Conservation (phyloP, 2,329 filamentous ascomycete species). For the Ophiocordyceps unilateralis region DNA sequence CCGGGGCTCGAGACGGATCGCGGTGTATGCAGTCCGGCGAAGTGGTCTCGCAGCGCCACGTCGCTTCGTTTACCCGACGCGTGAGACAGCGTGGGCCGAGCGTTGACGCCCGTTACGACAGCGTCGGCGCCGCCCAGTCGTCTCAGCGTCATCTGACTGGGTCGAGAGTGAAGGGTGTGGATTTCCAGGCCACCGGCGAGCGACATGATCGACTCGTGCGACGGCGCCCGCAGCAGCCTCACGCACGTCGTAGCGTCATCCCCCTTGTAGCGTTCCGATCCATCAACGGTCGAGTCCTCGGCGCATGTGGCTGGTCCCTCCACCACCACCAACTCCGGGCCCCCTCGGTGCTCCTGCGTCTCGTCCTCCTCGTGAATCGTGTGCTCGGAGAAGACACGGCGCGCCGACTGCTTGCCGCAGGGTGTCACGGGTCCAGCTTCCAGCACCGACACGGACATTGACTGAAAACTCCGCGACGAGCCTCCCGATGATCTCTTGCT, state of each 20-base stretch:
- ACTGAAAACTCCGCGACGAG: constrained; percentile 32
- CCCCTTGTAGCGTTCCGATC: constrained; percentile 14
- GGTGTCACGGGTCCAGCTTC: constrained; percentile 14
- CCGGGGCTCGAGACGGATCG: constrained; percentile 15
- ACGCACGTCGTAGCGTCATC: constrained; percentile 19
- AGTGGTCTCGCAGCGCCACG: constrained; percentile 39
- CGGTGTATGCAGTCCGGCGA: constrained; percentile 19
- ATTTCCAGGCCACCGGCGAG: constrained; percentile 80
- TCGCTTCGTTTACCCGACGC: constrained; percentile 31
- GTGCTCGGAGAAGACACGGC: constrained; percentile 10
- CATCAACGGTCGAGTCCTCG: constrained; percentile 17
- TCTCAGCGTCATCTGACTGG: constrained; percentile 52
- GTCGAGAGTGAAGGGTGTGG: constrained; percentile 59
- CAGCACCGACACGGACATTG: constrained; percentile 13
- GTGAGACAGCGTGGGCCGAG: constrained; percentile 37
- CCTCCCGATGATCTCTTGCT: constrained; percentile 38
- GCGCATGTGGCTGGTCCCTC: constrained; percentile 13
- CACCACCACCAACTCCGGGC: constrained; percentile 10
- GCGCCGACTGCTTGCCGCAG: constrained; percentile 5
- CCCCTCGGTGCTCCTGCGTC: constrained; percentile 4
- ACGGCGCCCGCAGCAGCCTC: constrained; percentile 46
- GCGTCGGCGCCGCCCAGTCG: constrained; percentile 36
- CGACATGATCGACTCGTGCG: constrained; percentile 81
- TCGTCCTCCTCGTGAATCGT: constrained; percentile 22
- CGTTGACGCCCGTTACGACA: constrained; percentile 40